Conservation (phyloP, 305 asterid genomes). For the Caryopteris hybrid region DNA sequence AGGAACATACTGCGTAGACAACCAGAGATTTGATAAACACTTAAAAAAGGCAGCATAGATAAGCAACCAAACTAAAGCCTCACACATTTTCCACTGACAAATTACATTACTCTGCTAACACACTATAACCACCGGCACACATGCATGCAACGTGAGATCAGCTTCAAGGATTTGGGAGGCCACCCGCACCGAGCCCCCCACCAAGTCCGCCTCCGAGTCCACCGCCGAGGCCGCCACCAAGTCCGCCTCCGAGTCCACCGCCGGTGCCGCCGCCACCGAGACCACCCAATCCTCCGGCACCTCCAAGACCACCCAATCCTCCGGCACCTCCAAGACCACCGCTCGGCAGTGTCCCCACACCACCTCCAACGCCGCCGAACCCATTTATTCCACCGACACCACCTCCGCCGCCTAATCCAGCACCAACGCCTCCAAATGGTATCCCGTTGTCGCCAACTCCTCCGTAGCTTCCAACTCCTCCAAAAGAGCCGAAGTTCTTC, state of each 20-base stretch:
- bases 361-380: conserved; percentile 23
- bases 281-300: conserved; percentile 23
- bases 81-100: neutral
- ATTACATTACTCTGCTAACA: neutral
- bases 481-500: conserved; percentile 37
- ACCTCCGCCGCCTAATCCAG: conserved; percentile 24
- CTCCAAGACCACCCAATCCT: conserved; percentile 29
- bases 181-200: conserved; percentile 20
- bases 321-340: conserved; percentile 29
- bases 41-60: neutral
- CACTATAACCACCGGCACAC: neutral
- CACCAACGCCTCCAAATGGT: conserved; percentile 34
- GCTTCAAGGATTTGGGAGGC: conserved; percentile 30
- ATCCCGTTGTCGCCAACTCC: conserved; percentile 32
- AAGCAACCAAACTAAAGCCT: neutral
- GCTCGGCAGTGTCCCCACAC: conserved; percentile 18
- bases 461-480: conserved; percentile 39
- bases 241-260: conserved; percentile 23
- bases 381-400: conserved; percentile 18
- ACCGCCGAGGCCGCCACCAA: conserved; percentile 21
- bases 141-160: neutral
- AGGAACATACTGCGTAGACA: too few species aligned
- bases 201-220: conserved; percentile 8
- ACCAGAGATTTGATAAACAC: neutral
- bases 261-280: conserved; percentile 20